These are phyloP conservation scores for Zygosaccharomyces bisporus DNA, from an alignment of 805 yeast genomes.

Conservation along the genomic window DNA sequence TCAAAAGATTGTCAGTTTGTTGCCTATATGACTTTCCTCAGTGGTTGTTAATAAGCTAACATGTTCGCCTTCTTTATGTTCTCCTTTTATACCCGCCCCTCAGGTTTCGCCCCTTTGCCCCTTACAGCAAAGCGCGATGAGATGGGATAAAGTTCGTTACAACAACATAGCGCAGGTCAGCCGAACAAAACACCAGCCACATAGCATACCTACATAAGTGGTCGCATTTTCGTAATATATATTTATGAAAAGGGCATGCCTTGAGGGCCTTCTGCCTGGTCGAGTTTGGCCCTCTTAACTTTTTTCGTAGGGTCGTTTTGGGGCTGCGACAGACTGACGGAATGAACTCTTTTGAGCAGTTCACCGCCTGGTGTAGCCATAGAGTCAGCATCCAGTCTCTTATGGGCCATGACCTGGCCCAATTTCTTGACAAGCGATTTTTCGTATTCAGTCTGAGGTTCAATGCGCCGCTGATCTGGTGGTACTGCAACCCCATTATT, in stretches of 20 bases:
- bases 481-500: constrained; percentile 41
- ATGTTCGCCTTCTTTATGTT: background rate
- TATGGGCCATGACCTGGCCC: constrained; percentile 22
- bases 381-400: constrained; percentile 10
- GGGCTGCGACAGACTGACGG: constrained; percentile 29
- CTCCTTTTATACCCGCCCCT: constrained; percentile 7
- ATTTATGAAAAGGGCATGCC: constrained; percentile 22
- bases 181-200: background rate
- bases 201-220: background rate
- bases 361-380: constrained; percentile 1
- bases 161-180: background rate
- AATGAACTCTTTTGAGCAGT: constrained; percentile 25
- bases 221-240: background rate
- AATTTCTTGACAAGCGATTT: constrained; percentile 20
- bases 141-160: background rate
- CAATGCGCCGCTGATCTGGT: constrained; percentile 17
- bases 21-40: background rate
- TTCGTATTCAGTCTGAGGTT: constrained; percentile 29
- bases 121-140: constrained; percentile 4
- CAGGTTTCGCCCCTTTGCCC: constrained; percentile 11
- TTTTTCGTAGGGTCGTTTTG: constrained; percentile 27
- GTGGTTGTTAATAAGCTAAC: background rate
- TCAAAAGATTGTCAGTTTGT: constrained; percentile 3
- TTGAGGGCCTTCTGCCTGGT: constrained; percentile 22
- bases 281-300: constrained; percentile 34